A percentile compares a stretch with the other conserved stretches of the same genome.
Conservation (phyloP, 768 basidiomycete species). For the Termitomyces sp. region DNA sequence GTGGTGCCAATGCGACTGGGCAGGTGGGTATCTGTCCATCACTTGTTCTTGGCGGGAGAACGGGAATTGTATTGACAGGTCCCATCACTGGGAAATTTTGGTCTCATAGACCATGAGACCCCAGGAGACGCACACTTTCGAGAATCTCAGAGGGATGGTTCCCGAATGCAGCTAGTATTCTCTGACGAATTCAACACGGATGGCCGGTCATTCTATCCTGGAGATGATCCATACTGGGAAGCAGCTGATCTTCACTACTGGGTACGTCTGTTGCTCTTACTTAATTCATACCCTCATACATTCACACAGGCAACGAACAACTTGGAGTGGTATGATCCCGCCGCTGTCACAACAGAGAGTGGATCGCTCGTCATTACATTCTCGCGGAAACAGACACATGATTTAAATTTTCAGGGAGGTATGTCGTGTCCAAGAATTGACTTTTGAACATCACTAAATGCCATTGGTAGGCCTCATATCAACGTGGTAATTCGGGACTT, state of each 20-base stretch:
- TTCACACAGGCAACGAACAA: slow-evolving; percentile 49
- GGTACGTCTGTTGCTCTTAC: slow-evolving; percentile 27
- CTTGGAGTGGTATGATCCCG: slow-evolving; percentile 87
- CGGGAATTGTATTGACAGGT: slow-evolving; percentile 35
- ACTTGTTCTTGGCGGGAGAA: slow-evolving; percentile 7
- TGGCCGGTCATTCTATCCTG: slow-evolving; percentile 74
- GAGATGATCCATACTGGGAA: slow-evolving; percentile 85
- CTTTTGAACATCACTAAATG: slow-evolving; percentile 19
- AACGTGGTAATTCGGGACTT: slow-evolving; percentile 25
- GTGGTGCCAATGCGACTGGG: slow-evolving; percentile 63
- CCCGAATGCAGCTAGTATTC: slow-evolving; percentile 56
- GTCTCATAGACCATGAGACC: slow-evolving; percentile 55
- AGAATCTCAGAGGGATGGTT: slow-evolving; percentile 54
- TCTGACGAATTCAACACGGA: slow-evolving; percentile 79
- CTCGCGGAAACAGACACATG: slow-evolving; percentile 50
- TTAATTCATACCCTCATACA: not conserved
- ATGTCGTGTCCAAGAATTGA: slow-evolving; percentile 14
- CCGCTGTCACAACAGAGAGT: slow-evolving; percentile 59
- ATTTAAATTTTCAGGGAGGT: slow-evolving; percentile 63
- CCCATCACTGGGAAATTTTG: slow-evolving; percentile 55
- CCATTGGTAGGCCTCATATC: slow-evolving; percentile 33
- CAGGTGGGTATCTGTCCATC: slow-evolving; percentile 35
- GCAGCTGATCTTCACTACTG: slow-evolving; percentile 77
- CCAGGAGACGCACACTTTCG: slow-evolving; percentile 51
- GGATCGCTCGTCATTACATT: slow-evolving; percentile 73